phyloP scores from a whole-genome alignment of 108 stramenopile species.

The Cyclotella baltica region DNA sequence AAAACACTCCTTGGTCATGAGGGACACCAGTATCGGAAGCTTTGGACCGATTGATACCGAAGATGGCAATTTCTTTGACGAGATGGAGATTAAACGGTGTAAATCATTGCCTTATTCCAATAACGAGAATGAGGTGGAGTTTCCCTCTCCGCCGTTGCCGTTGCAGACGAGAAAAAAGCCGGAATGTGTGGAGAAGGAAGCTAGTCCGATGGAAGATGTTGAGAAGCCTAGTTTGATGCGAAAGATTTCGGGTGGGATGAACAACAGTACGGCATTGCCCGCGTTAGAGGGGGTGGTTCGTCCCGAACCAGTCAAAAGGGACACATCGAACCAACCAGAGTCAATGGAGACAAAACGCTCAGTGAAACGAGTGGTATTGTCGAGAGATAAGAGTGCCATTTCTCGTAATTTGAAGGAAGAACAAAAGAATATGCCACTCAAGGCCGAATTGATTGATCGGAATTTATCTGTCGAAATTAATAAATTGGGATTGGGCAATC shows the following conservation, averaged over 20 bases:
- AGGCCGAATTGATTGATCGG: slow-evolving; percentile 45
- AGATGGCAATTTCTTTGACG: not conserved
- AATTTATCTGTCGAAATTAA: slow-evolving; percentile 64
- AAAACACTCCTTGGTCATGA: not conserved
- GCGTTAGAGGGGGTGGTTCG: slow-evolving; percentile 39
- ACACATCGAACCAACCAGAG: slow-evolving; percentile 86
- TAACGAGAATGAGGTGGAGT: not conserved
- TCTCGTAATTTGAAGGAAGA: slow-evolving; percentile 74
- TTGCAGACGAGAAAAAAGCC: slow-evolving; percentile 13
- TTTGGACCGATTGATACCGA: slow-evolving; percentile 17
- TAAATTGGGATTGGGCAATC: slow-evolving; percentile 60
- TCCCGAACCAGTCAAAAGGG: slow-evolving; percentile 82
- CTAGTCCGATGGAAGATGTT: slow-evolving; percentile 20
- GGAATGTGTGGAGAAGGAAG: slow-evolving; percentile 15
- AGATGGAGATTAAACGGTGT: slow-evolving; percentile 9
- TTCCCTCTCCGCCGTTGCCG: slow-evolving; percentile 35
- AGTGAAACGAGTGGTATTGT: slow-evolving; percentile 76
- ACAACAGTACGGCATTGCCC: slow-evolving; percentile 1
- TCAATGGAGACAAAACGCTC: slow-evolving; percentile 71
- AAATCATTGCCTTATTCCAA: slow-evolving; percentile 28
- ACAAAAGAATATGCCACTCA: slow-evolving; percentile 48
- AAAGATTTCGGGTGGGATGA: slow-evolving; percentile 46
- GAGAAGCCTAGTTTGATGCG: slow-evolving; percentile 38
- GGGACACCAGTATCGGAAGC: slow-evolving; percentile 20
- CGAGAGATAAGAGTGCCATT: slow-evolving; percentile 75